Base-by-base conservation (phyloP, 2,329 filamentous ascomycete species). In the Botryotinia calthae region DNA sequence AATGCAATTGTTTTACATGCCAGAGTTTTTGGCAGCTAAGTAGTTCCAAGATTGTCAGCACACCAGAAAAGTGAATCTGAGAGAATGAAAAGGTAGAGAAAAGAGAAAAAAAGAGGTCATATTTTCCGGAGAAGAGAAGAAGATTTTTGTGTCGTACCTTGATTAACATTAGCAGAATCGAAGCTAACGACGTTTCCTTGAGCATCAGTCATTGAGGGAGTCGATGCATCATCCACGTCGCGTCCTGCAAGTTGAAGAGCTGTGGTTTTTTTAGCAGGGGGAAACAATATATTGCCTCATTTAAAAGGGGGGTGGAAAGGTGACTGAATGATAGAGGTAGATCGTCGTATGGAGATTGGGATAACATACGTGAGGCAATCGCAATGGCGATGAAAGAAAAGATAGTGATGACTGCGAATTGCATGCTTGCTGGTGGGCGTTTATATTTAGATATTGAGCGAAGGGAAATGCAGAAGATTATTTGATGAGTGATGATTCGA, bases 361-460 rank as follows among this genome's bases (percentile, higher is more conserved):
- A 74, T n/a, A 75, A 79, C 77, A 76, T 75, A 77, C 75, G 37
- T 56, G 71, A 68, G 64, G 79, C 78, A 65, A 79, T 70, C 58
- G 77, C 75, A 74, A 78, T 64, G 70, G 79, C 77, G 71, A 79
- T 75, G 34, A 80, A 70, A 63, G 77, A 77, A 54, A 79, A 62
- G 75, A 80, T 62, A 34, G 78, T 65, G 72, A 79, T 31, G 73
- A 79, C 12, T 59, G 76, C 73, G 77, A 79, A 79, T 75, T 79
- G 78, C 79, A 80, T 80, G 72, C 63, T 78, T 74, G 73, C 76
- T 73, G 71, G 72, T 70, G 68, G 73, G 54, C 63, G 62, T 73
- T 25, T 70, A 76, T 73, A 10, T 9, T 40, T 18, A 16, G 5
- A 46, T 73, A 37, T n/a, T 63, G 64, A 54, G 67, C 61, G 69